A percentile compares a stretch with the other conserved stretches of the same genome.
Evolutionary conservation across 495 filamentous ascomycete genomes (phyloP).

Genomic region (Rhizodiscina lignyota): DNA sequence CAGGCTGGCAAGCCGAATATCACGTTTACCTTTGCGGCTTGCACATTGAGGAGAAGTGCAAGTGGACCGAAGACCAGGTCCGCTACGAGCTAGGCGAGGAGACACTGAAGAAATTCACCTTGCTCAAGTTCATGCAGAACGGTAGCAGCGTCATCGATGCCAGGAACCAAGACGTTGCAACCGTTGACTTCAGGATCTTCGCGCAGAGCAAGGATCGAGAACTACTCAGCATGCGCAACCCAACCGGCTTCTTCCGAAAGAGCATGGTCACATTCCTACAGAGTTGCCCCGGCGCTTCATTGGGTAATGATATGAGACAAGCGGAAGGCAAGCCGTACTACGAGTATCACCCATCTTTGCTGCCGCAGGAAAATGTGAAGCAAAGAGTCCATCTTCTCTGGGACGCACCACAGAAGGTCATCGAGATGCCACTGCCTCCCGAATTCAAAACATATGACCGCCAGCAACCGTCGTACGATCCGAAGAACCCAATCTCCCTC

Average conservation of each 20-base stretch:
- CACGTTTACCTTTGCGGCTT: conserved; percentile 14
- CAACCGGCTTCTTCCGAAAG: conserved; percentile 17
- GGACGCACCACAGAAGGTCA: conserved; percentile 2
- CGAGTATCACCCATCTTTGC: conserved; percentile 14
- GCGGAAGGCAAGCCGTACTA: conserved; percentile 18
- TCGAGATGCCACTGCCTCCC: conserved; percentile 5
- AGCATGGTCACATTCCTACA: conserved; percentile 15
- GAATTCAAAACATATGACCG: conserved; percentile 8
- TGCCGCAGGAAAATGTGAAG: conserved; percentile 15
- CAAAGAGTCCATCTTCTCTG: conserved; percentile 11
- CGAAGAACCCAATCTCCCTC: conserved; percentile 7
- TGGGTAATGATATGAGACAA: conserved; percentile 17
- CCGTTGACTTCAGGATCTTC: conserved; percentile 24
- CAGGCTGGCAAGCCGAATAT: conserved; percentile 16
- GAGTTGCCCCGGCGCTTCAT: conserved; percentile 12
- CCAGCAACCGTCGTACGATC: conserved; percentile 12
- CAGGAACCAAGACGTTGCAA: conserved; percentile 18
- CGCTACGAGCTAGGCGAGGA: conserved; percentile 7
- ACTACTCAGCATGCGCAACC: conserved; percentile 12
- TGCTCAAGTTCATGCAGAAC: conserved; percentile 19
- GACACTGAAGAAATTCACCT: conserved; percentile 9
- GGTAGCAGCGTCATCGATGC: conserved; percentile 16
- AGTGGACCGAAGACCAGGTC: conserved; percentile 15
- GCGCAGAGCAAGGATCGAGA: conserved; percentile 16
- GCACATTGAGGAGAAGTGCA: conserved; percentile 17